A percentile compares a stretch with the other conserved stretches of the same genome.
phyloP scores from a whole-genome alignment of 768 basidiomycete genomes.

The Clitopilus passeckerianus region DNA sequence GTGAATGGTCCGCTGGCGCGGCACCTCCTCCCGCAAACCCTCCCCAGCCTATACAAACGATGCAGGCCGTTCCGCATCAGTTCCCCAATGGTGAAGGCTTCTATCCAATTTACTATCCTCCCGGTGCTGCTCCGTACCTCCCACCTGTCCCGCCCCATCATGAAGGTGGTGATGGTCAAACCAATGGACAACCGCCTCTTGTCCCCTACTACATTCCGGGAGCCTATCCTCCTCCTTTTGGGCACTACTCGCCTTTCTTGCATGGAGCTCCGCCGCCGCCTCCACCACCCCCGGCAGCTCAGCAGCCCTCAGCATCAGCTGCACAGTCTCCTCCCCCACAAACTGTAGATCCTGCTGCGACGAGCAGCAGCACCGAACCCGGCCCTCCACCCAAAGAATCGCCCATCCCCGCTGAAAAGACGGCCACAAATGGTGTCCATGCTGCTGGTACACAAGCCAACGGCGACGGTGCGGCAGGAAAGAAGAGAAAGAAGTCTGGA shows the following conservation, averaged over 20 bases:
- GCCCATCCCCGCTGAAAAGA: conserved; percentile 15
- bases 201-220: conserved; percentile 38
- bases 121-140: conserved; percentile 19
- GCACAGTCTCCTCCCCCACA: conserved; percentile 12
- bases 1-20: conserved; percentile 22
- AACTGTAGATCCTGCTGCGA: background rate
- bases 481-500: conserved; percentile 17
- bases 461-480: conserved; percentile 18
- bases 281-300: background rate
- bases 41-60: conserved; percentile 20
- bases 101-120: conserved; percentile 35
- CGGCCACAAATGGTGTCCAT: conserved; percentile 8
- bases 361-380: conserved; percentile 8
- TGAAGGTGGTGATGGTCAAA: conserved; percentile 8
- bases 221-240: conserved; percentile 27
- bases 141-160: background rate
- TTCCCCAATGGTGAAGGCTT: conserved; percentile 32
- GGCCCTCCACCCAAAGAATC: conserved; percentile 11
- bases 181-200: conserved; percentile 29
- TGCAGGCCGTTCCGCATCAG: conserved; percentile 26
- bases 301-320: conserved; percentile 11
- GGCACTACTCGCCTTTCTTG: conserved; percentile 25
- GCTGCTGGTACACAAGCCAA: conserved; percentile 8
- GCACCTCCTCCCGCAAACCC: conserved; percentile 16
- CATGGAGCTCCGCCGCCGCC: conserved; percentile 20